Base-by-base conservation (phyloP, 371 early-diverging fungal genomes). In the Conidiobolus coronatus region DNA sequence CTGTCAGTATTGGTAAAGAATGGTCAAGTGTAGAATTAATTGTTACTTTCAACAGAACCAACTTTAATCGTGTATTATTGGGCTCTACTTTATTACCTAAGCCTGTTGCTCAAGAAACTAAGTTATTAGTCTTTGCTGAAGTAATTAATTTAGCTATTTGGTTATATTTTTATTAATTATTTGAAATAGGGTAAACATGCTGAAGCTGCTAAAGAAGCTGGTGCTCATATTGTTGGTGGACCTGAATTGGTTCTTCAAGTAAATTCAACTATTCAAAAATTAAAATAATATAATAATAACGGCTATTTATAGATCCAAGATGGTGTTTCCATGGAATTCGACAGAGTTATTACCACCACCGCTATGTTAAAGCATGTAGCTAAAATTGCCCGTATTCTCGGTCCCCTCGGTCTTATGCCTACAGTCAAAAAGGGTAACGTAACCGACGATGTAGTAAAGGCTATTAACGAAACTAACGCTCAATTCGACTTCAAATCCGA, bases 401-500 rank as follows among this genome's bases (percentile, higher is more conserved):
- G 94, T 52, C 92, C 94, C 21, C 86, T 82, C 60, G 88, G 88
- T 17, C 66, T 94, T 49, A 92, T 94, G 94, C 94, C 94, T 12
- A 87, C 84, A 23, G 77, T 81, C 14, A 84, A 87, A 49, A 85
- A 84, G 60, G 89, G 81, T 71, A 86, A 81, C 18, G 86, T 82
- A 1, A 79, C 81, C 1, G 70, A 71, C 43, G 83, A 81, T 53
- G 62, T 86, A 17, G 54, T 63, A 0, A 66, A 56, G 8, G 65
- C 68, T 11, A 72, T 86, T 21, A 58, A 56, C 45, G 70, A 58
- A 44, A 65, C 78, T 17, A 75, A 72, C 50, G 70, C 70, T 36
- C 64, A 77, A 15, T 77, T 76, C 55, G 81, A 82, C 49, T 77
- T 79, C 47, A 71, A 70, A 48, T 79, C 71, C n/a, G 83, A 84